Evolutionary conservation across 83 land plant genomes (phyloP), one percentile per base, ranked within the genome.

Genomic region (Thuja plicata): DNA sequence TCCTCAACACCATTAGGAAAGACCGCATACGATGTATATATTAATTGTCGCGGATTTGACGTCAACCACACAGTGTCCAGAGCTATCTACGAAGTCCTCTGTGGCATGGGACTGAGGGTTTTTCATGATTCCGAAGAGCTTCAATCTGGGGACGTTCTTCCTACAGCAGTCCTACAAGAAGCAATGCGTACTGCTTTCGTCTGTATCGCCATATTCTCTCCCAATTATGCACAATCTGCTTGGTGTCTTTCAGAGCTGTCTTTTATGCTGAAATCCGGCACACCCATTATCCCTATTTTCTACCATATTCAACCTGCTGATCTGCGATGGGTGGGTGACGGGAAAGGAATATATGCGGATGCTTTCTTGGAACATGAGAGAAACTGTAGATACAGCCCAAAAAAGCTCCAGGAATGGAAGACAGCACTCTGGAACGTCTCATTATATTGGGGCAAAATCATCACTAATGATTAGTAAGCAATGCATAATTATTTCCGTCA

Each of bases 191-290:
- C 1, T 21, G 8, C 46, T 43, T 19, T 11, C 10, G 8, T 43
- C 27, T n/a, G 27, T 32, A 27, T 83, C 1, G 48, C 30, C 16
- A 83, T 83, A 21, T 48, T 83, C 21, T 83, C 85, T 8, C 21
- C 6, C 8, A 48, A 0, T 0, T 83, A 83, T 40, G 85, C 85
- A 13, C 9, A 43, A 4, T 83, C 85, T 1, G 0, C 9, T 4
- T 40, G 85, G 85, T 83, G 85, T n/a, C 41, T 83, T 46, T 24
- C 30, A 3, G 85, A 83, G 54, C 54, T 83, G 1, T 43, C 85
- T 1, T 43, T 19, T 41, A 83, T 83, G 46, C 52, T 83, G 34
- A 48, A 12, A n/a, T 21, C 3, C 1, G 54, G 30, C 13, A 32
- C 9, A 6, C 24, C 30, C 8, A 83, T 83, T 8, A 9, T 83